Conservation (phyloP, 371 early-diverging fungal species). For the Apophysomyces sp. region DNA sequence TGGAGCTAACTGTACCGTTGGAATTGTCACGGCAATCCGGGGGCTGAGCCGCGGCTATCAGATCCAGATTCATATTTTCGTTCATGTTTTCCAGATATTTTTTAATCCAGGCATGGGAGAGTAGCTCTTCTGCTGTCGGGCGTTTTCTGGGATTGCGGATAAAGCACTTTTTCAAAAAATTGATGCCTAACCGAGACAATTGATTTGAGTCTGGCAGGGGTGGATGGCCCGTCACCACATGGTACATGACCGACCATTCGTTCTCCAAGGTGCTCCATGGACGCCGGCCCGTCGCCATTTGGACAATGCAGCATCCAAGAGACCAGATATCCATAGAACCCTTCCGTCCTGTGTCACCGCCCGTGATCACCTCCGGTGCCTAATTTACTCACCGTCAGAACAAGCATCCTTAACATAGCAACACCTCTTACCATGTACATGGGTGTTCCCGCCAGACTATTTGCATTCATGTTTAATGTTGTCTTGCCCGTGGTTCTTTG, state of each 20-base stretch:
- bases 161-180: conserved; percentile 81
- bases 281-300: conserved; percentile 92
- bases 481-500: conserved; percentile 68
- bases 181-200: conserved; percentile 63
- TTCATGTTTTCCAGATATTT: conserved; percentile 22
- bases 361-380: conserved; percentile 94
- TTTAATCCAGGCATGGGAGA: conserved; percentile 76
- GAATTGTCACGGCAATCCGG: background rate
- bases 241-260: conserved; percentile 92
- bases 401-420: background rate
- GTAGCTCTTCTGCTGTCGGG: conserved; percentile 74
- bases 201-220: conserved; percentile 69
- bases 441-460: conserved; percentile 89
- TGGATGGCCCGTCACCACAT: conserved; percentile 74
- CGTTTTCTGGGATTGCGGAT: conserved; percentile 70
- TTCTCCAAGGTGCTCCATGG: conserved; percentile 94
- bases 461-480: conserved; percentile 54
- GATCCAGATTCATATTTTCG: background rate
- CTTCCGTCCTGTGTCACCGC: conserved; percentile 68
- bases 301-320: conserved; percentile 91
- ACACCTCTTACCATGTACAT: conserved; percentile 83
- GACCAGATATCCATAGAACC: conserved; percentile 96
- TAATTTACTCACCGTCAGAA: conserved; percentile 3
- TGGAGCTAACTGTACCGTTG: background rate
- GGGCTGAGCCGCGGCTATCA: background rate